Conservation (phyloP, 371 early-diverging fungal genomes). For the Entomophthora muscae region DNA sequence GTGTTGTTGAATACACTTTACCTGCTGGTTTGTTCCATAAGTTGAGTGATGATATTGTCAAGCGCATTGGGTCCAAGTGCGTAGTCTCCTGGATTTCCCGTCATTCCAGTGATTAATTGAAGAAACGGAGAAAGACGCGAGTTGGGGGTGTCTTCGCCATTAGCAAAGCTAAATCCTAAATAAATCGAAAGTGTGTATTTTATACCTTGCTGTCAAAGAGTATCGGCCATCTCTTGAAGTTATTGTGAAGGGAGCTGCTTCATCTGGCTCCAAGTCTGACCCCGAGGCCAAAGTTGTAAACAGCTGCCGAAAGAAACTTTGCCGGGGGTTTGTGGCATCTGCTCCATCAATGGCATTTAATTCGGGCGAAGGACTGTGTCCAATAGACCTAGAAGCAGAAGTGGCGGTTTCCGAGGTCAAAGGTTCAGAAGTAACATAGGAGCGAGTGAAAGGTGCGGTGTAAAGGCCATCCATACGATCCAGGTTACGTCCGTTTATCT, state of each 20-base stretch:
- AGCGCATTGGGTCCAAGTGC: constrained; percentile 35
- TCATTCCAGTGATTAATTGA: constrained; percentile 12
- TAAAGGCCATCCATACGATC: constrained; percentile 16
- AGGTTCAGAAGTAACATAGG: not conserved
- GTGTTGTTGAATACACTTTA: not conserved
- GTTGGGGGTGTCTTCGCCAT: constrained; percentile 12
- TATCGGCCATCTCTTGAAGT: not conserved
- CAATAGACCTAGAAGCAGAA: not conserved
- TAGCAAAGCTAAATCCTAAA: constrained; percentile 23
- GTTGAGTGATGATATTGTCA: constrained; percentile 57
- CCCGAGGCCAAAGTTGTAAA: not conserved
- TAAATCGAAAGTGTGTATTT: not conserved
- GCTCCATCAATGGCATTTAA: not conserved
- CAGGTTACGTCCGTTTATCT: not conserved
- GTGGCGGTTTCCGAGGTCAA: not conserved
- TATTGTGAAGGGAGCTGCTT: not conserved
- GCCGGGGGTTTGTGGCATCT: not conserved
- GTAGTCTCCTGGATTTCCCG: constrained; percentile 38
- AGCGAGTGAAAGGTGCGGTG: not conserved
- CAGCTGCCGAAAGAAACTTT: not conserved
- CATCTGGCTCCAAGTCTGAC: not conserved
- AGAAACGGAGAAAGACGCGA: not conserved
- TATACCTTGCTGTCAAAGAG: not conserved
- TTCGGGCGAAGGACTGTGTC: not conserved
- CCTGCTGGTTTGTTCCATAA: constrained; percentile 46